Evolutionary conservation across 805 yeast species (phyloP).

Genomic region (Scheffersomyces spartinae): DNA sequence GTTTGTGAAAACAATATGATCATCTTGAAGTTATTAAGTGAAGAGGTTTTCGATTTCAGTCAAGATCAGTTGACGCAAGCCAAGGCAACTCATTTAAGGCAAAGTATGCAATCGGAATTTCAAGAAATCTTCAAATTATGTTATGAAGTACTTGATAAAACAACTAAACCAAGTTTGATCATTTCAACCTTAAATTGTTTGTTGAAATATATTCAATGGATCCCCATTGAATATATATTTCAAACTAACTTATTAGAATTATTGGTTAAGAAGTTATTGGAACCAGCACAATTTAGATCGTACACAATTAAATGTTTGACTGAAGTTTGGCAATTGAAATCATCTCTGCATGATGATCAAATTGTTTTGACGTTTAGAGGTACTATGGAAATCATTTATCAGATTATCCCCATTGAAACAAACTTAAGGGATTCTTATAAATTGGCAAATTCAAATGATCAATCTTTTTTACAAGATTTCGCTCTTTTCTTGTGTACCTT

Average conservation of each 20-base stretch:
- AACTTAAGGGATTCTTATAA: conserved; percentile 65
- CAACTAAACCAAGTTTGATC: conserved; percentile 73
- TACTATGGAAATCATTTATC: conserved; percentile 57
- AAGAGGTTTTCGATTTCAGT: conserved; percentile 93
- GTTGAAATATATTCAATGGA: conserved; percentile 86
- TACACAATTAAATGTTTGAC: conserved; percentile 85
- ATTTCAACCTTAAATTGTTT: conserved; percentile 76
- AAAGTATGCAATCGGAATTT: conserved; percentile 80
- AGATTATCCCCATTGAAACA: conserved; percentile 60
- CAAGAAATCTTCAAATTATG: conserved; percentile 89
- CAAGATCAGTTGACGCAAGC: conserved; percentile 96
- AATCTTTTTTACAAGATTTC: conserved; percentile 88
- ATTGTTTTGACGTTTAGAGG: conserved; percentile 61
- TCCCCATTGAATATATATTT: conserved; percentile 80
- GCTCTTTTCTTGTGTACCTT: conserved; percentile 88
- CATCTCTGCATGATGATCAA: conserved; percentile 38
- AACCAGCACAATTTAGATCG: conserved; percentile 70
- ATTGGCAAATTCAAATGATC: conserved; percentile 71
- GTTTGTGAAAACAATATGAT: conserved; percentile 98
- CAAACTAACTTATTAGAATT: conserved; percentile 72
- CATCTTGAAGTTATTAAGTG: conserved; percentile 77
- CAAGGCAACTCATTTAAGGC: conserved; percentile 72
- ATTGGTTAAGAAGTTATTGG: conserved; percentile 65
- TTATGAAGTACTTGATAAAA: conserved; percentile 84
- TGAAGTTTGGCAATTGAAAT: conserved; percentile 66